Evolutionary conservation across 371 early-diverging fungal genomes (phyloP), one percentile per base, ranked within the genome.

Genomic region (Saksenaea oblongispora): DNA sequence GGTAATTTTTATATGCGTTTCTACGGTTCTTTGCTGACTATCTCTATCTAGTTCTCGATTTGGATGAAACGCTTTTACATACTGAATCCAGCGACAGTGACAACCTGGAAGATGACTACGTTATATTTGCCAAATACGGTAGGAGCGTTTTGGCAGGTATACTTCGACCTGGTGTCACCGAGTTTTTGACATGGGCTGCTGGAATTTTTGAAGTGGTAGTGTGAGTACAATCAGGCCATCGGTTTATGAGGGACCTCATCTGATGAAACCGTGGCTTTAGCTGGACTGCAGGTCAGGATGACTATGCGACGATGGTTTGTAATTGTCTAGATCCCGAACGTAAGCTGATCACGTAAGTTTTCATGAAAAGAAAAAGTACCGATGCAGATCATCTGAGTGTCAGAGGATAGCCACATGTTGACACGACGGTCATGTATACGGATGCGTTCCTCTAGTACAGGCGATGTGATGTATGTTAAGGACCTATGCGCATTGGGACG

Each of bases 201-300:
- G 70, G 65, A 37, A 67, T 59, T 5, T 80, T 80, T 65, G 80
- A 80, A 68, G 72, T 80, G 7, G 78, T 80, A 8, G 78, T 80
- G 2, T 39, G 11, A 39, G 39, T 39, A 39, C 2, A 39, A n/a
- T 5, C 1, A n/a, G n/a, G 15, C 1, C 39, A 39, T 14, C 5
- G n/a, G n/a, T n/a, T 39, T 5, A 14, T n/a, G n/a, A n/a, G n/a
- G n/a, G n/a, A n/a, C n/a, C n/a, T n/a, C n/a, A n/a, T n/a, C n/a
- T 39, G 11, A 39, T 3, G n/a, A 11, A 39, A 39, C 11, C 5
- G 10, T 14, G 11, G 39, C n/a, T 39, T 39, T 39, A 39, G 39
- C 39, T 80, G 80, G 80, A 80, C 80, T 11, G 80, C 80, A 0
- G 80, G 80, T 3, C 62, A 69, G 26, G 75, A 74, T 44, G 75